Base-by-base conservation (phyloP, 1,284 basidiomycete genomes). In the Calocybe gambosa region DNA sequence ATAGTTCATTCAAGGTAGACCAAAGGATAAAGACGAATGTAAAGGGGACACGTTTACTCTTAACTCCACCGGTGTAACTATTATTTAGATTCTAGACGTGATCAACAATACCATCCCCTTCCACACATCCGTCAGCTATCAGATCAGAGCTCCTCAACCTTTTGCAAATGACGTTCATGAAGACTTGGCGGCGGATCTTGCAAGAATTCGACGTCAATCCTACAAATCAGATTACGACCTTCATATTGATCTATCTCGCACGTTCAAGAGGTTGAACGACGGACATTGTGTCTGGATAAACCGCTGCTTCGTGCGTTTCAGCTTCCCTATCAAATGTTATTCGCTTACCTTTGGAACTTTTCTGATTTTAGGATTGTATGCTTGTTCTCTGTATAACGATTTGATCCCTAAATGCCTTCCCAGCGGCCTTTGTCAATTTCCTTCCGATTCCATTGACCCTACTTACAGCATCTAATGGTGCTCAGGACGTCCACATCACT, bases 91-190 rank as follows among this genome's bases (percentile, higher is more conserved):
- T 42, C 64, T 82, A 13, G 72, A 80, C 43, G 77, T 79, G 2
- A 65, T 79, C 37, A 79, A 71, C 59, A 80, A 77, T 56, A 77
- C 77, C 0, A 62, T 81, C 12, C 73, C 75, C 4, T 80, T 82
- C 58, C 80, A 82, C 56, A 77, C 79, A 0, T 81, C 78, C 1
- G 70, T 75, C 35, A 81, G 78, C 59, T 82, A 80, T 54, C 69
- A 81, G 55, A 67, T 75, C 40, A 50, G 49, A 42, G 63, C 66
- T 1, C 65, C 67, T 7, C 49, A 54, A 18, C 65, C 65, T n/a
- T 68, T 65, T 39, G 55, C 57, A 25, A 44, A 48, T 3, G 75
- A 78, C 49, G 77, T 81, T n/a, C 78, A 80, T 45, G 79, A 80
- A 52, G 71, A 83, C 49, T 52, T 82, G 12, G 60, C 74, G n/a